A percentile compares a stretch with the other conserved stretches of the same genome.
Conservation (phyloP, 345 rosid genomes). For the Cardiospermum halicacabum region DNA sequence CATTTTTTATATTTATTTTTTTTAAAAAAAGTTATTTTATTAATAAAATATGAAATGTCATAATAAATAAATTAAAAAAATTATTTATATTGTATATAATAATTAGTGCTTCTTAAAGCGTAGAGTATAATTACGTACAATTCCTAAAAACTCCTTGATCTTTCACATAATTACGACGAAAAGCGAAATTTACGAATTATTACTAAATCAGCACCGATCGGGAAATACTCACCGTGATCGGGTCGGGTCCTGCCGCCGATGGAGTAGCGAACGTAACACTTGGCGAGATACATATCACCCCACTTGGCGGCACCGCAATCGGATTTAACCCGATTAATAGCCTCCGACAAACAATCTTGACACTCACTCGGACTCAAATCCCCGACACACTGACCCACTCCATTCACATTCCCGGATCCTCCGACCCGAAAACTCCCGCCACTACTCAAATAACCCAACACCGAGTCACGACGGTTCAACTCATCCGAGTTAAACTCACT, state of each 20-base stretch:
- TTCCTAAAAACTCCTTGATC: no score
- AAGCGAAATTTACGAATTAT: no score
- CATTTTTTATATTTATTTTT: no score
- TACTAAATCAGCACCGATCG: no score
- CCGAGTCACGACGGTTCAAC: constrained; percentile 48
- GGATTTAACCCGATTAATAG: constrained; percentile 55
- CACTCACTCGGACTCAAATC: constrained; percentile 69
- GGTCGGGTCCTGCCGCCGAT: constrained; percentile 48
- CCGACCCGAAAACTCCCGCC: constrained; percentile 53
- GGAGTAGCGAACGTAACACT: constrained; percentile 74
- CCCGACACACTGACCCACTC: constrained; percentile 73
- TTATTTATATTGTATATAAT: no score
- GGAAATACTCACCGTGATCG: no score
- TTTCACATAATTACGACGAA: no score
- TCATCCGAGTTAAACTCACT: constrained; percentile 40
- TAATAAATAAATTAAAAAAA: no score
- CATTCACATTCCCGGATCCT: constrained; percentile 45
- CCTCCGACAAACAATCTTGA: constrained; percentile 82
- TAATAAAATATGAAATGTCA: no score
- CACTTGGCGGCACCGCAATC: constrained; percentile 52
- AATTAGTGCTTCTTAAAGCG: no score
- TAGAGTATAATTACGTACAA: no score
- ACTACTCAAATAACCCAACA: constrained; percentile 41
- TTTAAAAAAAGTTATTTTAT: no score
- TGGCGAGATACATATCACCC: constrained; percentile 83